Evolutionary conservation across 192 early-diverging fungal species (phyloP).

Genomic region (Gigaspora rosea): DNA sequence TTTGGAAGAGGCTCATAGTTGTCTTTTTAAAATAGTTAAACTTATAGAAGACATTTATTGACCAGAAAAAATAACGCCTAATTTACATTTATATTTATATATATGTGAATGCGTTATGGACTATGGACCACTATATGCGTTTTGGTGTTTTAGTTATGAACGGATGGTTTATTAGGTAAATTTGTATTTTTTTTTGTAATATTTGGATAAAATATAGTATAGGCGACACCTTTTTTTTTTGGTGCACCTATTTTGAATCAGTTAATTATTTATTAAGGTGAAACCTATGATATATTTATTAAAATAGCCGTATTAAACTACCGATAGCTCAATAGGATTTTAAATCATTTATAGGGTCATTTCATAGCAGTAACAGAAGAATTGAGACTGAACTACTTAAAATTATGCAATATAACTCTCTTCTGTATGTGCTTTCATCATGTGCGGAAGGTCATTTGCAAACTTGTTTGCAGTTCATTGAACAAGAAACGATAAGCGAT

Average conservation of each 20-base stretch:
- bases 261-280: too few relatives aligned
- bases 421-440: background rate
- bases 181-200: too few relatives aligned
- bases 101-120: background rate
- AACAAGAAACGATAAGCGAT: background rate
- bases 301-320: too few relatives aligned
- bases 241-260: too few relatives aligned
- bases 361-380: too few relatives aligned
- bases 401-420: background rate
- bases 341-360: too few relatives aligned
- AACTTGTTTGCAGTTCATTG: background rate
- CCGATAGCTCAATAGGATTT: too few relatives aligned
- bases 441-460: background rate
- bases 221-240: too few relatives aligned
- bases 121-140: background rate
- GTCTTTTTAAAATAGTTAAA: background rate
- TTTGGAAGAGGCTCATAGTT: background rate
- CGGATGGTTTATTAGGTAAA: background rate
- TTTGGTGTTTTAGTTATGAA: background rate
- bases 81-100: background rate
- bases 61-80: background rate
- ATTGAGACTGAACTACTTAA: too few relatives aligned
- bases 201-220: background rate
- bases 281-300: too few relatives aligned
- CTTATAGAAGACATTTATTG: background rate